These are phyloP conservation scores for Aspergillus ochraceus DNA, from an alignment of 2,329 filamentous ascomycete species.

Conservation along the genomic window DNA sequence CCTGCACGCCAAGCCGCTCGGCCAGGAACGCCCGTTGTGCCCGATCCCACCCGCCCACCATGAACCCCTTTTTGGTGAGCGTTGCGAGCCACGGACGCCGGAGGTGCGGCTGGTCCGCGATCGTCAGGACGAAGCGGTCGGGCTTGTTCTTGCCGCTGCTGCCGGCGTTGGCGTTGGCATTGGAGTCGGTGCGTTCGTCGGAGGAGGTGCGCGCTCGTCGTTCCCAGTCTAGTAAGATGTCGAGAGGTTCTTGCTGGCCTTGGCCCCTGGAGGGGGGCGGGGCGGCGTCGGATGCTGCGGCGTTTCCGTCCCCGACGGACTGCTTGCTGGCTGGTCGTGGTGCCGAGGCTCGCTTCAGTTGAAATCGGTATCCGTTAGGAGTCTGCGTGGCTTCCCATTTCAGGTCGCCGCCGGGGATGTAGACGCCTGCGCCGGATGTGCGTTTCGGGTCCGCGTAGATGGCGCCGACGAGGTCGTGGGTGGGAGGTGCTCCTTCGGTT, in stretches of 20 bases:
- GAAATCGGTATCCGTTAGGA: slow-evolving; percentile 7
- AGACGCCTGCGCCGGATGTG: slow-evolving; percentile 1
- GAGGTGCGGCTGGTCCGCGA: slow-evolving; percentile 1
- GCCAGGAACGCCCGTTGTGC: slow-evolving; percentile 25
- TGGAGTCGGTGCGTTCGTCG: background rate
- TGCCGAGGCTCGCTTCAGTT: background rate
- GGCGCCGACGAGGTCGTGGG: background rate
- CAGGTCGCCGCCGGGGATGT: background rate
- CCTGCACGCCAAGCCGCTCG: slow-evolving; percentile 5
- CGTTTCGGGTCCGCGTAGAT: slow-evolving; percentile 8
- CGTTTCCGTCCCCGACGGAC: too few relatives aligned
- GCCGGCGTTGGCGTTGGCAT: background rate
- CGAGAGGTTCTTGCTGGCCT: background rate
- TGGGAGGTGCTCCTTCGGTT: background rate
- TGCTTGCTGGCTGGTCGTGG: background rate
- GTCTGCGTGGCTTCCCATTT: slow-evolving; percentile 1
- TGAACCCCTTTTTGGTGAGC: slow-evolving; percentile 20
- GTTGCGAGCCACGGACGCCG: slow-evolving; percentile 17
- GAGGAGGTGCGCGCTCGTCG: slow-evolving; percentile 6
- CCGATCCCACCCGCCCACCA: slow-evolving; percentile 27
- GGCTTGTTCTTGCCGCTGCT: background rate
- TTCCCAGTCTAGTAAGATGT: slow-evolving; percentile 13
- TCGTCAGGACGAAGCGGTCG: slow-evolving; percentile 14
- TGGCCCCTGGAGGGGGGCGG: background rate
- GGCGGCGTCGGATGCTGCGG: background rate